Conservation (phyloP, 1,139 yeast genomes). For the Pichia terricola region DNA sequence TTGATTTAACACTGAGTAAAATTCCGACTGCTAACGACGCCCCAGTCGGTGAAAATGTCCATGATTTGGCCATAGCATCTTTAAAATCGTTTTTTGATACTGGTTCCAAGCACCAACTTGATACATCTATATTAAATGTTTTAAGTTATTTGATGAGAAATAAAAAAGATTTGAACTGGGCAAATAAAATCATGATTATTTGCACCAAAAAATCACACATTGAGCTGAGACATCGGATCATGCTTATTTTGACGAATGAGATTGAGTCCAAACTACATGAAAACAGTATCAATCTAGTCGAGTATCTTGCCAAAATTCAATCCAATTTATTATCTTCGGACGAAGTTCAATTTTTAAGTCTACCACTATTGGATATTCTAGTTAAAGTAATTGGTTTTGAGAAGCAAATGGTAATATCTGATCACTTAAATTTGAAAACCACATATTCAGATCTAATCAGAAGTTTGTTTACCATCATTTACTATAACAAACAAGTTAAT, state of each 20-base stretch:
- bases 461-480: slow-evolving; percentile 59
- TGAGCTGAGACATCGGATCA: slow-evolving; percentile 62
- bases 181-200: slow-evolving; percentile 47
- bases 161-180: slow-evolving; percentile 34
- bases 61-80: slow-evolving; percentile 19
- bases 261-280: slow-evolving; percentile 27
- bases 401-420: slow-evolving; percentile 31
- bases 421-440: slow-evolving; percentile 14
- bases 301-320: slow-evolving; percentile 43
- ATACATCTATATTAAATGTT: slow-evolving; percentile 26
- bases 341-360: slow-evolving; percentile 76
- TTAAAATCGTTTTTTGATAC: slow-evolving; percentile 31
- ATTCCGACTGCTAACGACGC: slow-evolving; percentile 5
- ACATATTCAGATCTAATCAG: slow-evolving; percentile 39
- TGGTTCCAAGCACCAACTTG: slow-evolving; percentile 27
- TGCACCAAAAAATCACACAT: slow-evolving; percentile 81
- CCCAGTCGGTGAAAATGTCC: slow-evolving; percentile 4
- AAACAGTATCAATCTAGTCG: slow-evolving; percentile 28
- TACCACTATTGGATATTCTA: slow-evolving; percentile 72
- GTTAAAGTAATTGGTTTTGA: slow-evolving; percentile 58
- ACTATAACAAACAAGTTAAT: slow-evolving; percentile 72
- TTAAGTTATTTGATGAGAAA: slow-evolving; percentile 24
- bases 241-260: slow-evolving; percentile 30
- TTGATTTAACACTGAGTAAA: slow-evolving; percentile 14
- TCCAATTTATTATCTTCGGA: slow-evolving; percentile 59